A percentile compares a stretch with the other conserved stretches of the same genome.
These are phyloP conservation scores for Colletotrichum siamense DNA, from an alignment of 2,329 filamentous ascomycete species.

Conservation along the genomic window DNA sequence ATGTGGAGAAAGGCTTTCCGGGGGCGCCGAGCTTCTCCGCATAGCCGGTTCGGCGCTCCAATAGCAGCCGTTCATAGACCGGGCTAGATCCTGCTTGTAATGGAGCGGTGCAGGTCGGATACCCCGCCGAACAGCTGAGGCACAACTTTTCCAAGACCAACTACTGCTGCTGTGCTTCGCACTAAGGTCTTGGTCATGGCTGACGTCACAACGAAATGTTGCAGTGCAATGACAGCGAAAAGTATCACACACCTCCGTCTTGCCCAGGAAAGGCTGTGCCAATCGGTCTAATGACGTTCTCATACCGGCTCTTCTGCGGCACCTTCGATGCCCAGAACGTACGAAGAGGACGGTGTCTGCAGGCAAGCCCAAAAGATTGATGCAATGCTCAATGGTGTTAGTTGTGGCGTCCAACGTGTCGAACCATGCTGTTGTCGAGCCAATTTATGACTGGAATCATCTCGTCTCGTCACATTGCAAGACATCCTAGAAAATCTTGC, in stretches of 20 bases:
- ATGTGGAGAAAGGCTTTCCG: slow-evolving; percentile 1
- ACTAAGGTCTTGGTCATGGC: background rate
- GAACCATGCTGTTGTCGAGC: background rate
- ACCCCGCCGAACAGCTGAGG: background rate
- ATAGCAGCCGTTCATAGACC: background rate
- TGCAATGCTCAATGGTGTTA: background rate
- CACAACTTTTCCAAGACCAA: background rate
- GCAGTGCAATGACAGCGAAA: slow-evolving; percentile 4
- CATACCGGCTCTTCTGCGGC: background rate
- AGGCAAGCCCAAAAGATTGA: background rate
- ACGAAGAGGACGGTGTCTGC: background rate
- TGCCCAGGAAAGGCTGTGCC: background rate
- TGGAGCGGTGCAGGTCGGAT: background rate
- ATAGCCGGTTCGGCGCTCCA: background rate
- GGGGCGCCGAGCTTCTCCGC: background rate
- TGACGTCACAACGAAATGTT: slow-evolving; percentile 11
- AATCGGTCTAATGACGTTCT: background rate
- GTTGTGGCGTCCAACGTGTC: slow-evolving; percentile 15
- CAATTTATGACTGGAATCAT: background rate
- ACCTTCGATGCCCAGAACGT: background rate
- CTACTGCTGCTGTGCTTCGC: background rate
- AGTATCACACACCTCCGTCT: slow-evolving; percentile 2
- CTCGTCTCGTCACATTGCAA: background rate
- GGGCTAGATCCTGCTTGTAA: background rate
- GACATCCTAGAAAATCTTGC: background rate